These are phyloP conservation scores for Agapanthus africanus DNA, from an alignment of 106 monocot species.

Conservation along the genomic window DNA sequence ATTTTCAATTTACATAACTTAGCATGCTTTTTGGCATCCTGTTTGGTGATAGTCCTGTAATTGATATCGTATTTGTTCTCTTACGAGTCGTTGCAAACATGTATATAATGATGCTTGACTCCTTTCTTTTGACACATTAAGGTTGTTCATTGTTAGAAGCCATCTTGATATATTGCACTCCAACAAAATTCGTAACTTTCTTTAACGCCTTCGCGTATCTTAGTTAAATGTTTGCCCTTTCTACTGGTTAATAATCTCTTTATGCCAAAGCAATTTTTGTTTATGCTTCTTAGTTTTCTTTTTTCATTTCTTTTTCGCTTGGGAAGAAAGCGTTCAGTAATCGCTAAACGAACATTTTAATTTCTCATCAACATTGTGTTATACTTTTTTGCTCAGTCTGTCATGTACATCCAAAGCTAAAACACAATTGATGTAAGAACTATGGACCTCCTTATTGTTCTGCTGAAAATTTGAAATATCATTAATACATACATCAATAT, in stretches of 20 bases:
- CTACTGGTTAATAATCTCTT: too few relatives aligned
- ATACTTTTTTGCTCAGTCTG: neutral
- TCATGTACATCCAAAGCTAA: neutral
- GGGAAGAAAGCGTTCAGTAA: too few relatives aligned
- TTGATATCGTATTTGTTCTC: neutral
- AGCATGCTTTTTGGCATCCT: neutral
- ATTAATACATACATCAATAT: neutral
- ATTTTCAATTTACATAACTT: neutral
- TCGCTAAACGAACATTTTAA: too few relatives aligned
- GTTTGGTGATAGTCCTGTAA: neutral
- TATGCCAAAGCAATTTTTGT: too few relatives aligned
- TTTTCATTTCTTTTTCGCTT: neutral
- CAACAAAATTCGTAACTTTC: too few relatives aligned
- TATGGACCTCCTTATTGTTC: neutral
- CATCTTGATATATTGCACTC: too few relatives aligned
- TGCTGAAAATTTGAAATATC: neutral
- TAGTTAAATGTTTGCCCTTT: too few relatives aligned
- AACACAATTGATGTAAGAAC: neutral
- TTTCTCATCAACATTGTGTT: neutral
- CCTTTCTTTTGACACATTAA: neutral
- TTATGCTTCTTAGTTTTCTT: too few relatives aligned
- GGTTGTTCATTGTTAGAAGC: neutral
- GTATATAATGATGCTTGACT: too few relatives aligned
- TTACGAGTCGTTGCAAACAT: too few relatives aligned
- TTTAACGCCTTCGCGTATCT: too few relatives aligned